These are phyloP conservation scores for Pseudocohnilembus persalinus DNA, from an alignment of 169 alveolate genomes.

Conservation along the genomic window DNA sequence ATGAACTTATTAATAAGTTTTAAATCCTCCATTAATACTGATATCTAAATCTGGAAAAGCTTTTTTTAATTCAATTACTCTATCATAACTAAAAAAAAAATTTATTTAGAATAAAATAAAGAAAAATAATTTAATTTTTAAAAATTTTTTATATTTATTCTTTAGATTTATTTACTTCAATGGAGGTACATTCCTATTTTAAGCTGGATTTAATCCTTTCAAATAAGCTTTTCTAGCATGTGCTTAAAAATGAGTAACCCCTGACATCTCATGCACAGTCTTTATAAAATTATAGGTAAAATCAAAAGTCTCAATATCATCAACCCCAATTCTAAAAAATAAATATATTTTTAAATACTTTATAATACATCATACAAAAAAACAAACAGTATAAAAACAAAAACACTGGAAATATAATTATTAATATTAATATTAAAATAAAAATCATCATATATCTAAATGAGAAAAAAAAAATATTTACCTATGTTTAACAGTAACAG, in stretches of 20 bases:
- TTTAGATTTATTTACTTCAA: no score
- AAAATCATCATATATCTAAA: no score
- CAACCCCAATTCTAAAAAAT: conserved; percentile 45
- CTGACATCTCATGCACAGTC: conserved; percentile 29
- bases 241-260: conserved; percentile 48
- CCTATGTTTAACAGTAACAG: conserved; percentile 60
- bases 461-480: no score
- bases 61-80: conserved; percentile 47
- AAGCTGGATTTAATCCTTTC: conserved; percentile 57
- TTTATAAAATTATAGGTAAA: conserved; percentile 49
- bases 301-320: conserved; percentile 53
- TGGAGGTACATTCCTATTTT: conserved; percentile 66
- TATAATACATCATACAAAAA: no score
- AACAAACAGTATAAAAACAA: no score
- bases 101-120: no score
- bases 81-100: conserved; percentile 34
- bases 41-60: conserved; percentile 54
- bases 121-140: no score
- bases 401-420: no score
- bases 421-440: no score
- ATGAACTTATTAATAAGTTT: conserved; percentile 45
- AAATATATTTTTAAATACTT: no score
- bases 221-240: conserved; percentile 58
- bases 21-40: conserved; percentile 65
- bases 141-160: no score